A percentile compares a stretch with the other conserved stretches of the same genome.
Conservation (phyloP, 2,329 filamentous ascomycete species). For the Thermomyces lanuginosus region DNA sequence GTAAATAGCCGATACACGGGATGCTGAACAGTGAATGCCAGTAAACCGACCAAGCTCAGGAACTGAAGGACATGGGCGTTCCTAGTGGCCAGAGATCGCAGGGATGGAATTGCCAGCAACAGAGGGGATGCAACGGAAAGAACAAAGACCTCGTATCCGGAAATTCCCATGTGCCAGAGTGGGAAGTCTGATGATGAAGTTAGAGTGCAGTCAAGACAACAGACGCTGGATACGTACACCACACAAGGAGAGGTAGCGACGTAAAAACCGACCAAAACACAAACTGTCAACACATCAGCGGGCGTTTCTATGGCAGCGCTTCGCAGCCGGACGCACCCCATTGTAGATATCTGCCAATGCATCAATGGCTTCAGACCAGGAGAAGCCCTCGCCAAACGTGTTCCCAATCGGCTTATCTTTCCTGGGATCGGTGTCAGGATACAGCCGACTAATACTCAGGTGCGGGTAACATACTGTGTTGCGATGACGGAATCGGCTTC, state of each 20-base stretch:
- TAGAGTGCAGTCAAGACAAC: conserved; percentile 6
- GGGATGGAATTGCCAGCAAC: conserved; percentile 51
- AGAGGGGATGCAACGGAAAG: conserved; percentile 71
- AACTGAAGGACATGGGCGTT: conserved; percentile 59
- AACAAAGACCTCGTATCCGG: conserved; percentile 81
- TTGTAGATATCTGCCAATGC: conserved; percentile 80
- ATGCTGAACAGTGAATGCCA: conserved; percentile 59
- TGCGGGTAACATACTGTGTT: conserved; percentile 48
- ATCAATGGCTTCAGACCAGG: conserved; percentile 58
- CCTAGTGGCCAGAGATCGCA: conserved; percentile 52
- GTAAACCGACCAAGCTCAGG: conserved; percentile 58
- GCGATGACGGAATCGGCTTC: conserved; percentile 39
- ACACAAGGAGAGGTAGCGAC: conserved; percentile 72
- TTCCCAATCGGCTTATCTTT: conserved; percentile 59
- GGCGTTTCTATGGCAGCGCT: neutral
- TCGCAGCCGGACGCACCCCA: conserved; percentile 43
- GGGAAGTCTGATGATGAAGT: conserved; percentile 54
- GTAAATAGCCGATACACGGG: conserved; percentile 64
- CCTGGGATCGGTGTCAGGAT: conserved; percentile 29
- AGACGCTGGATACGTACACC: conserved; percentile 50
- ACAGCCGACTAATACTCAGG: conserved; percentile 1
- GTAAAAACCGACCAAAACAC: conserved; percentile 94
- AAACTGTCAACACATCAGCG: conserved; percentile 42
- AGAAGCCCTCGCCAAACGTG: conserved; percentile 55
- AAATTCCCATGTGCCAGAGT: conserved; percentile 98